phyloP scores from a whole-genome alignment of 768 basidiomycete species.

The Rhodotorula taiwanensis region DNA sequence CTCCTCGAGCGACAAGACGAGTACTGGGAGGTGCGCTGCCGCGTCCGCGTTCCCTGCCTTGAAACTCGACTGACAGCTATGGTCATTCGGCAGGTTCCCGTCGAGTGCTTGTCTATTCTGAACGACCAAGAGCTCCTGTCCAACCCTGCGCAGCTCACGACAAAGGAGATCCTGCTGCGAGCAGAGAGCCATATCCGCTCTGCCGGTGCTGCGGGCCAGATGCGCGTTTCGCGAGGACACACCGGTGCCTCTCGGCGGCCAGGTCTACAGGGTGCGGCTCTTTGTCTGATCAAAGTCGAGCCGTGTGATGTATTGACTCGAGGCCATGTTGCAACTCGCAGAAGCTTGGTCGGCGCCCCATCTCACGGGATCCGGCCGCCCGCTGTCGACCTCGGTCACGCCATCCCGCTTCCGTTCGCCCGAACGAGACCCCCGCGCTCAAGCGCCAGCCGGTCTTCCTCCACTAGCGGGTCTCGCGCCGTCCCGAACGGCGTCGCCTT shows the following conservation, averaged over 20 bases:
- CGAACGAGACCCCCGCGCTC: background rate
- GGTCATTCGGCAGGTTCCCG: conserved; percentile 52
- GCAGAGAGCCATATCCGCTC: conserved; percentile 52
- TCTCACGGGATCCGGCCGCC: conserved; percentile 12
- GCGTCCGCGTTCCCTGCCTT: background rate
- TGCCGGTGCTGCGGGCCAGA: background rate
- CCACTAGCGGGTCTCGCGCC: background rate
- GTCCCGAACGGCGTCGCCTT: background rate
- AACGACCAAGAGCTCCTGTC: conserved; percentile 88
- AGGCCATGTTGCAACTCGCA: no score
- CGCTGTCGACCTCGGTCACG: conserved; percentile 21
- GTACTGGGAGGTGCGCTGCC: conserved; percentile 61
- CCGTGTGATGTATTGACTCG: fast-evolving
- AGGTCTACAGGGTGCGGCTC: conserved; percentile 23
- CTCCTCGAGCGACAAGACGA: conserved; percentile 90
- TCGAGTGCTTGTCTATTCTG: conserved; percentile 77
- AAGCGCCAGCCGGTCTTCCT: background rate
- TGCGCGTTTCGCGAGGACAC: conserved; percentile 20
- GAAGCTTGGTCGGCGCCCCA: conserved; percentile 29
- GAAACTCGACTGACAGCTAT: background rate
- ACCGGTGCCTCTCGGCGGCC: conserved; percentile 18
- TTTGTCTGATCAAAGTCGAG: background rate
- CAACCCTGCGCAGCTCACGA: conserved; percentile 77
- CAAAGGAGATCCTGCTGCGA: conserved; percentile 93
- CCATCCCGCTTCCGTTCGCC: conserved; percentile 3